Conservation (phyloP, 1,284 basidiomycete genomes). For the Sporisorium graminicola region DNA sequence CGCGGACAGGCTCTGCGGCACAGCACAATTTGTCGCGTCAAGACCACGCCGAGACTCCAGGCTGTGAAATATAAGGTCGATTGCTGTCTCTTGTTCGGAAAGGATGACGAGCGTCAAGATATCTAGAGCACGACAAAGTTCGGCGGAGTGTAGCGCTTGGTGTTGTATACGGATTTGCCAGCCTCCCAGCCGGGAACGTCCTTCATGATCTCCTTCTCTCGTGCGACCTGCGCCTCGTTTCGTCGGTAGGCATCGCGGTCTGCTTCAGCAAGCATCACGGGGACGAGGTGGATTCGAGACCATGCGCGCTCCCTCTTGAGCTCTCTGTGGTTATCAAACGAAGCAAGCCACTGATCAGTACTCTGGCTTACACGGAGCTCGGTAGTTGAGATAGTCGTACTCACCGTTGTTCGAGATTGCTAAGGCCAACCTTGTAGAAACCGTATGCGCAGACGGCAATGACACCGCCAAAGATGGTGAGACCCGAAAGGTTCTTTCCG, state of each 20-base stretch:
- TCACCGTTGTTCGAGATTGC: conserved; percentile 92
- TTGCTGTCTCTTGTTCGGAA: conserved; percentile 6
- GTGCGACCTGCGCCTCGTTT: conserved; percentile 80
- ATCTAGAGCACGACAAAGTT: conserved; percentile 72
- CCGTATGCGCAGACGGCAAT: conserved; percentile 88
- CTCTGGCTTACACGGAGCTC: neutral
- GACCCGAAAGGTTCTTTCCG: conserved; percentile 87
- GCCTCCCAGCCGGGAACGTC: conserved; percentile 87
- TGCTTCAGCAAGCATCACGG: conserved; percentile 85
- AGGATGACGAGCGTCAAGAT: neutral
- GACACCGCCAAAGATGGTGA: conserved; percentile 86
- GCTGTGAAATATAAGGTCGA: neutral
- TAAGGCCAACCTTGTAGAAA: conserved; percentile 90
- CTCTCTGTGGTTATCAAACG: conserved; percentile 76
- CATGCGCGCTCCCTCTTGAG: conserved; percentile 91
- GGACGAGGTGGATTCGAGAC: conserved; percentile 95
- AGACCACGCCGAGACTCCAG: neutral
- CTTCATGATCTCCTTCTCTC: conserved; percentile 95
- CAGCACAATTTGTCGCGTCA: neutral
- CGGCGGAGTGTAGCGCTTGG: conserved; percentile 79
- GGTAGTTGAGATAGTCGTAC: conserved; percentile 63
- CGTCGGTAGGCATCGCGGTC: conserved; percentile 91
- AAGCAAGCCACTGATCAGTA: neutral
- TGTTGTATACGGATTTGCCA: conserved; percentile 88
- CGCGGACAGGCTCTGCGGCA: neutral